Conservation (phyloP, 768 basidiomycete species). For the Hericium erinaceus region DNA sequence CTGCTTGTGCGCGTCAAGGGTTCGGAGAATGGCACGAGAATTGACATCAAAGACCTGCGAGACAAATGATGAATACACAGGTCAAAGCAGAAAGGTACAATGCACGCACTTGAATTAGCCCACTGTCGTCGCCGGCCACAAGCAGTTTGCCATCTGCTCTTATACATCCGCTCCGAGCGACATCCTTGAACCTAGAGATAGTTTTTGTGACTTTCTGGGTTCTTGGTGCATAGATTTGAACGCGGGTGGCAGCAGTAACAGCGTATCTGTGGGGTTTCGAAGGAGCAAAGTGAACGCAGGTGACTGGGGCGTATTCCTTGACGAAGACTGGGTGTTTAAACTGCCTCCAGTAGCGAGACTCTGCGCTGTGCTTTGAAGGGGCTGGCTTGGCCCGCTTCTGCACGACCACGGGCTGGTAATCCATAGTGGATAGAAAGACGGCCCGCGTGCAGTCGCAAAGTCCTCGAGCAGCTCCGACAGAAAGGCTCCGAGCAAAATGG, state of each 20-base stretch:
- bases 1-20: slow-evolving; percentile 89
- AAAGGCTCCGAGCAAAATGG: not conserved
- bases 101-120: slow-evolving; percentile 59
- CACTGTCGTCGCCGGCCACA: slow-evolving; percentile 91
- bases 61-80: not conserved
- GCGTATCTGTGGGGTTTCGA: slow-evolving; percentile 89
- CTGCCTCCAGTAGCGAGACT: slow-evolving; percentile 80
- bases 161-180: slow-evolving; percentile 82
- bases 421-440: slow-evolving; percentile 36
- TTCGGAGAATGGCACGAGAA: slow-evolving; percentile 87
- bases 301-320: slow-evolving; percentile 95
- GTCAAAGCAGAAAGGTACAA: no score
- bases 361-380: slow-evolving; percentile 51
- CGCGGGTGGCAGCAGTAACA: slow-evolving; percentile 86
- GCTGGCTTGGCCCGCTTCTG: slow-evolving; percentile 48
- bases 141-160: slow-evolving; percentile 91
- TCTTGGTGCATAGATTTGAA: slow-evolving; percentile 92
- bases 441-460: not conserved
- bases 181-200: slow-evolving; percentile 94
- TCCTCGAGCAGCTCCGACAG: no score
- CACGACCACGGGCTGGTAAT: slow-evolving; percentile 72
- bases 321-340: slow-evolving; percentile 89
- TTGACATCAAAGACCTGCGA: slow-evolving; percentile 79
- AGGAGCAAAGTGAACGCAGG: slow-evolving; percentile 85
- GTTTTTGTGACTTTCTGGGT: slow-evolving; percentile 97